These are phyloP conservation scores for Syzygium grande DNA, from an alignment of 345 rosid genomes.

Conservation along the genomic window DNA sequence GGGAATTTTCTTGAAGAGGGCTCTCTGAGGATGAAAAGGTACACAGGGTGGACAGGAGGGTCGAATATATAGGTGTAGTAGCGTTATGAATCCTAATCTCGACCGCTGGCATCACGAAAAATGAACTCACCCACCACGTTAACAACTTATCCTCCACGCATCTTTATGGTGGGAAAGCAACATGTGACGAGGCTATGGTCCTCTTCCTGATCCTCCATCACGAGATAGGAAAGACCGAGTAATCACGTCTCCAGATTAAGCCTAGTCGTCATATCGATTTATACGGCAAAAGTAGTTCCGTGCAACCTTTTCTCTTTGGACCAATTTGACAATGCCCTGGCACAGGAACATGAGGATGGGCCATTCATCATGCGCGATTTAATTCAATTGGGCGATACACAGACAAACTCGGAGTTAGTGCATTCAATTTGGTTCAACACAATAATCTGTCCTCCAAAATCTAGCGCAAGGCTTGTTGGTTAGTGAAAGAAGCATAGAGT, in stretches of 20 bases:
- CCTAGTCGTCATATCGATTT: not conserved
- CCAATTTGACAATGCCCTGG: not conserved
- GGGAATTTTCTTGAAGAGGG: not conserved
- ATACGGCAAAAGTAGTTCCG: not conserved
- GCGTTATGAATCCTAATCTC: not conserved
- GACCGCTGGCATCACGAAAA: not conserved
- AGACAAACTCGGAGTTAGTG: not conserved
- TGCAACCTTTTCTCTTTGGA: not conserved
- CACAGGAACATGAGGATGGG: not conserved
- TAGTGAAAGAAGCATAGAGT: not conserved
- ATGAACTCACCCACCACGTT: not conserved
- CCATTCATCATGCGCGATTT: not conserved
- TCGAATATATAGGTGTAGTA: not conserved
- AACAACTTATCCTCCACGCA: not conserved
- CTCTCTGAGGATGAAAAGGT: not conserved
- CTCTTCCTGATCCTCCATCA: not conserved
- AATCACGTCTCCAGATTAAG: not conserved
- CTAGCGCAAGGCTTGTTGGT: not conserved
- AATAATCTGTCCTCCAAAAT: not conserved
- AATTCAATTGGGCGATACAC: not conserved
- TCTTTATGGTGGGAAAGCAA: not conserved
- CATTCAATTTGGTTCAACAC: not conserved
- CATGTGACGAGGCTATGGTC: constrained; percentile 1
- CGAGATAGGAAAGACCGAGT: not conserved
- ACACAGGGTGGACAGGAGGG: not conserved